Evolutionary conservation across 140 eudicot genomes (phyloP).

Genomic region (Anethum foeniculum): DNA sequence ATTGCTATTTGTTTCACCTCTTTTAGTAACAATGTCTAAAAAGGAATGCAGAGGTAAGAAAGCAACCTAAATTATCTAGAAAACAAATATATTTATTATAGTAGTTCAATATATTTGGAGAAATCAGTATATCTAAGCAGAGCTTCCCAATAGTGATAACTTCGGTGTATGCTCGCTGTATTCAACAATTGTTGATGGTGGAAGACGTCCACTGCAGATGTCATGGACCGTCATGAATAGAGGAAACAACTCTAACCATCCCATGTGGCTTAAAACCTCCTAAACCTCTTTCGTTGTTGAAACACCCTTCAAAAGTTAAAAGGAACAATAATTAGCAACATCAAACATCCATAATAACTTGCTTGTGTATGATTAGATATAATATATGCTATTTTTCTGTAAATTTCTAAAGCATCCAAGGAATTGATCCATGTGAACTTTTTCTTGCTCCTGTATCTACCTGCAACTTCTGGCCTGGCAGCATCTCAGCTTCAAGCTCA

Average conservation of each 20-base stretch:
- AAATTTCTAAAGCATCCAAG: too few relatives aligned
- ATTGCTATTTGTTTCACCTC: neutral
- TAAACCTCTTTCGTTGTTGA: slow-evolving; percentile 88
- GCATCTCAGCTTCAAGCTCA: slow-evolving; percentile 97
- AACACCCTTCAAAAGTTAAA: slow-evolving; percentile 59
- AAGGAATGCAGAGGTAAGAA: neutral
- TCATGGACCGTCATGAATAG: slow-evolving; percentile 83
- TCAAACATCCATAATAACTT: neutral
- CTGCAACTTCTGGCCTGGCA: slow-evolving; percentile 97
- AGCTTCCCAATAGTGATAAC: slow-evolving; percentile 29
- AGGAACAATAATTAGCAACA: neutral
- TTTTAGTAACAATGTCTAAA: neutral
- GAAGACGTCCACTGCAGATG: slow-evolving; percentile 73
- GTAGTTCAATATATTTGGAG: neutral
- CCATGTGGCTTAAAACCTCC: slow-evolving; percentile 66
- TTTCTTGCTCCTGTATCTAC: slow-evolving; percentile 22
- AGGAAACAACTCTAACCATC: slow-evolving; percentile 87
- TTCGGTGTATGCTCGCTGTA: slow-evolving; percentile 57
- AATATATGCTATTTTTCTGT: neutral
- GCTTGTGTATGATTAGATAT: neutral
- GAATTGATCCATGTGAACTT: too few relatives aligned
- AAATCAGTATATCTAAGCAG: slow-evolving; percentile 19
- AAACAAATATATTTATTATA: neutral
- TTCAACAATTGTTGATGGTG: slow-evolving; percentile 72
- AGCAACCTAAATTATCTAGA: slow-evolving; percentile 2